Conservation (phyloP, 73 alveolate genomes). For the Effrenium voratum region DNA sequence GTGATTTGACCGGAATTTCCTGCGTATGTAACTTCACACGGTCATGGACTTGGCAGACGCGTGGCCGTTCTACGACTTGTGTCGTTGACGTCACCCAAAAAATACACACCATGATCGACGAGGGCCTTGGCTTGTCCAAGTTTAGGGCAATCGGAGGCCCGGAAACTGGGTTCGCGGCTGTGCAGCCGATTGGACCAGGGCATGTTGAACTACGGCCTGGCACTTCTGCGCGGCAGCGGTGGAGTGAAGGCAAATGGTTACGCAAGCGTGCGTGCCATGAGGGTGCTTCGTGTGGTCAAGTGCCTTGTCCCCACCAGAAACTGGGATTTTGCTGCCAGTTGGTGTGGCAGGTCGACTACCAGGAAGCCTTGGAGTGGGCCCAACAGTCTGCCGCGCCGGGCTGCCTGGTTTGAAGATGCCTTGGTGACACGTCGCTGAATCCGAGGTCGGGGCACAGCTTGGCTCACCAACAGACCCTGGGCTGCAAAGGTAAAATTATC, state of each 20-base stretch:
- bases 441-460: slow-evolving; percentile 65
- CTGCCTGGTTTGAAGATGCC: slow-evolving; percentile 2
- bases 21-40: too few species aligned
- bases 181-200: too few species aligned
- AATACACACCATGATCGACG: too few species aligned
- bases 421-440: neutral
- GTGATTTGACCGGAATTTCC: too few species aligned
- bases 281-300: neutral
- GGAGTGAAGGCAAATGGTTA: slow-evolving; percentile 67
- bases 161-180: too few species aligned
- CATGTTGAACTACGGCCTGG: slow-evolving; percentile 82
- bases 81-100: too few species aligned
- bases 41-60: too few species aligned
- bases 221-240: slow-evolving; percentile 86
- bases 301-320: neutral
- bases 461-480: slow-evolving; percentile 84
- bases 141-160: too few species aligned
- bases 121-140: too few species aligned
- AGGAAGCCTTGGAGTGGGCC: slow-evolving; percentile 92
- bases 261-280: neutral
- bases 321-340: neutral
- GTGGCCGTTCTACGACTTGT: too few species aligned
- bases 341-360: slow-evolving; percentile 56
- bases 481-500: neutral
- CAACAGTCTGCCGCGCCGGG: slow-evolving; percentile 79